A percentile compares a stretch with the other conserved stretches of the same genome.
Conservation (phyloP, 2,329 filamentous ascomycete genomes). For the Talaromyces marneffei region DNA sequence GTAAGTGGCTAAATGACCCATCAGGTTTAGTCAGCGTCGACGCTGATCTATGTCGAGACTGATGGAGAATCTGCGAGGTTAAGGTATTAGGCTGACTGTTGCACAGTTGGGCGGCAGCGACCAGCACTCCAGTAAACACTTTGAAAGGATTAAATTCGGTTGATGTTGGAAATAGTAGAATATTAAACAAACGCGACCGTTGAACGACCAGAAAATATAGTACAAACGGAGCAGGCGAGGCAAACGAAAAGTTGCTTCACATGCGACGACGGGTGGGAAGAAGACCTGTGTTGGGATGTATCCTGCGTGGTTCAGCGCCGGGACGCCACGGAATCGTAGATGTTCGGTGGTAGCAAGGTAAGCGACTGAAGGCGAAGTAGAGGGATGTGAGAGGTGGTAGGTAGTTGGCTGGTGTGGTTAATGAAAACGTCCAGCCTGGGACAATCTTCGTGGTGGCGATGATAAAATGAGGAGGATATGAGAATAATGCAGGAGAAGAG, state of each 20-base stretch:
- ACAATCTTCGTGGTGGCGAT: not conserved
- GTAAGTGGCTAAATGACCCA: conserved; percentile 6
- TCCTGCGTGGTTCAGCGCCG: not conserved
- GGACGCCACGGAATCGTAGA: conserved; percentile 3
- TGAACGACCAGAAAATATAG: not conserved
- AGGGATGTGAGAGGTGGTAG: not conserved
- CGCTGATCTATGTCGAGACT: not conserved
- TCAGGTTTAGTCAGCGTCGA: conserved; percentile 11
- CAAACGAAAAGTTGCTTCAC: conserved; percentile 1
- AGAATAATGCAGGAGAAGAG: not conserved
- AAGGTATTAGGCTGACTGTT: not conserved
- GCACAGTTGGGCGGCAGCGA: not conserved
- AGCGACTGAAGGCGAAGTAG: not conserved
- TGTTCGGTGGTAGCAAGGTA: not conserved
- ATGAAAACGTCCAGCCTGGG: conserved; percentile 5
- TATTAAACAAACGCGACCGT: not conserved
- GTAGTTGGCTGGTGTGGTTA: not conserved
- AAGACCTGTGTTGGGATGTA: not conserved
- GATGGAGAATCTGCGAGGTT: not conserved
- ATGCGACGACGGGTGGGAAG: not conserved
- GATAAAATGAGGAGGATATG: not conserved
- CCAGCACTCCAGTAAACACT: conserved; percentile 8
- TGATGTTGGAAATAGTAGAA: not conserved
- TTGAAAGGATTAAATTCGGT: not conserved
- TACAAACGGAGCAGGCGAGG: not conserved